Evolutionary conservation across 2,329 filamentous ascomycete genomes (phyloP), one percentile per base, ranked within the genome.

Genomic region (Diplocarpon mali): DNA sequence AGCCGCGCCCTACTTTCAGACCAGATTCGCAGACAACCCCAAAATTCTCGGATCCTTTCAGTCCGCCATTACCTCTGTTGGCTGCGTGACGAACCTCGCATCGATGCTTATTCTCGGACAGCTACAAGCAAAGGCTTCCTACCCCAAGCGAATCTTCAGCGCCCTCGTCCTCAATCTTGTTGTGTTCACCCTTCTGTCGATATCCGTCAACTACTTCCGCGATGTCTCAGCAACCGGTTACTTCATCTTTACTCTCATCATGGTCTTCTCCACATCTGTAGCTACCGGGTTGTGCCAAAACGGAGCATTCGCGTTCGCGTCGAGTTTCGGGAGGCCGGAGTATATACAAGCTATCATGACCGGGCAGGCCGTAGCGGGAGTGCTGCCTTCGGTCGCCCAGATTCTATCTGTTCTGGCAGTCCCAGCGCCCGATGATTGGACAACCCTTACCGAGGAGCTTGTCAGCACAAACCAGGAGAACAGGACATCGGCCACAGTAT

Each of bases 281-380:
- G 88, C 86, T 0, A 84, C 88, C 0, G 89, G 85, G 0, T 70
- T 95, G 40, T 84, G 89, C 54, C 92, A 96, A 65, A 96, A 96
- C 63, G 92, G 92, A 14, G 78, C 92, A 10, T 95, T 95, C 62
- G 87, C 92, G 2, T 96, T 89, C 61, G 88, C 87, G 2, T 78
- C 85, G 3, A 82, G 85, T 42, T 96, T 95, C 59, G 86, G 82
- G 30, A 72, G 85, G 41, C 77, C 83, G 15, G 85, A 92, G 64
- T 98, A 96, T 64, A 95, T 87, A 44, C 90, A 96, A 65, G 90
- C 83, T 17, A 88, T 96, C 64, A 96, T 98, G 89, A 80, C 83
- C 2, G 92, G 92, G 1, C 92, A 98, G 64, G 90, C 82, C 28
- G 72, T 98, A 3, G 89, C 92, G 0, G 92, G 92, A 27, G 89